Conservation (phyloP, 2,329 filamentous ascomycete species). For the Neofusicoccum kwambonambiense region DNA sequence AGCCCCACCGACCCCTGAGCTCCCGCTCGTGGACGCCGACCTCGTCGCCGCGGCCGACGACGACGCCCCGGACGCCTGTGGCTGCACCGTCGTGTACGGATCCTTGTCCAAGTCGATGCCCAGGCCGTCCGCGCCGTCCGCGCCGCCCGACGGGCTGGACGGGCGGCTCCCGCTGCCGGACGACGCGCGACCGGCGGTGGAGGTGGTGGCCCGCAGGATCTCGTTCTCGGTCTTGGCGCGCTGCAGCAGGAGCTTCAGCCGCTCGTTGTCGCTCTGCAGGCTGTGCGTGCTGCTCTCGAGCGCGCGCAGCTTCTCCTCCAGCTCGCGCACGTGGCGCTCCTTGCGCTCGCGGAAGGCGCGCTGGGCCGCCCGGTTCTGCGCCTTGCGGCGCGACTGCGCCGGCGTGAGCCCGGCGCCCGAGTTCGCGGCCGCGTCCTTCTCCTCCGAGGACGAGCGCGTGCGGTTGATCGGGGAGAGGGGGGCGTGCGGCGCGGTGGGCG, state of each 20-base stretch:
- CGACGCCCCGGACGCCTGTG: not conserved
- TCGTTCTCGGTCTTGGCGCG: conserved; percentile 88
- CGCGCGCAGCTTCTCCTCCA: conserved; percentile 78
- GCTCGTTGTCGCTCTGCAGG: conserved; percentile 80
- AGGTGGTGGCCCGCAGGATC: conserved; percentile 71
- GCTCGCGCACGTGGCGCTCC: conserved; percentile 88
- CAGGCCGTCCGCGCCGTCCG: not conserved
- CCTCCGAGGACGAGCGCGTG: conserved; percentile 23
- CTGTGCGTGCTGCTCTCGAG: conserved; percentile 73
- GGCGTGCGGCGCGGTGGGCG: conserved; percentile 11
- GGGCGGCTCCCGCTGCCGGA: not conserved
- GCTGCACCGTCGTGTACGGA: conserved; percentile 3
- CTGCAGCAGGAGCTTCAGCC: conserved; percentile 78
- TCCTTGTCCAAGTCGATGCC: not conserved
- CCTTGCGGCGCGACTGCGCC: conserved; percentile 60
- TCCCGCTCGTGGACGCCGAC: not conserved
- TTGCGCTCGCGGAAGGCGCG: conserved; percentile 95
- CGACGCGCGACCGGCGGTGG: not conserved
- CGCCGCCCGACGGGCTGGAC: not conserved
- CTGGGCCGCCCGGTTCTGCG: conserved; percentile 75
- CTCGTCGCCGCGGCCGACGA: not conserved
- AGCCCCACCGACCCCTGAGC: not conserved
- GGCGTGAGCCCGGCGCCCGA: conserved; percentile 38
- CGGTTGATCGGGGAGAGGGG: conserved; percentile 20
- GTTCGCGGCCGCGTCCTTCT: conserved; percentile 20